Evolutionary conservation across 2,329 filamentous ascomycete genomes (phyloP).

Genomic region (Monosporascus sp.): DNA sequence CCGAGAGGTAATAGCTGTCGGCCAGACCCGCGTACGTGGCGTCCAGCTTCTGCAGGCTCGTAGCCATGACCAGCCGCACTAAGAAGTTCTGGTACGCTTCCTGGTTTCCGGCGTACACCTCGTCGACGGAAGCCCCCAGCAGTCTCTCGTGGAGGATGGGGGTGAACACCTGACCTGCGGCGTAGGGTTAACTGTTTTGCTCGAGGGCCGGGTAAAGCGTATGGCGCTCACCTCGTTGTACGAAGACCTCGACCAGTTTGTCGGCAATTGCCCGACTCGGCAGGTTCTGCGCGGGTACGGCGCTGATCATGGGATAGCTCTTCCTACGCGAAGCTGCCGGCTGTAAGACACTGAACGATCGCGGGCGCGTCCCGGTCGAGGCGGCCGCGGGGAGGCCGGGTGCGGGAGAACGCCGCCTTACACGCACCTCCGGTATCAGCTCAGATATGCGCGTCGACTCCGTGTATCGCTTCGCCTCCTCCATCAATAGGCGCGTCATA

Average conservation of each 20-base stretch:
- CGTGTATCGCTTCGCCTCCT: slow-evolving; percentile 90
- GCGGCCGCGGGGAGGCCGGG: not conserved
- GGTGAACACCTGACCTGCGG: slow-evolving; percentile 75
- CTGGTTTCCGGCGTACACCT: slow-evolving; percentile 69
- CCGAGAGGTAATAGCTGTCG: slow-evolving; percentile 90
- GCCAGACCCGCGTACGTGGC: slow-evolving; percentile 86
- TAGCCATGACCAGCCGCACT: slow-evolving; percentile 85
- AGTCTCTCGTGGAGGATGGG: slow-evolving; percentile 81
- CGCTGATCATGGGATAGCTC: slow-evolving; percentile 86
- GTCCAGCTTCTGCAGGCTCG: slow-evolving; percentile 89
- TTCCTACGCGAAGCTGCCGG: slow-evolving; percentile 61
- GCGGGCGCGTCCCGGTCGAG: slow-evolving; percentile 50
- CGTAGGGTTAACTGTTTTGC: slow-evolving; percentile 14
- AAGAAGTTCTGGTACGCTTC: slow-evolving; percentile 86
- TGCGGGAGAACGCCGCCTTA: slow-evolving; percentile 42
- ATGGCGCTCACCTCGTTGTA: slow-evolving; percentile 61
- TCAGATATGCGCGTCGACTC: slow-evolving; percentile 88
- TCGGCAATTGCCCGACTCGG: slow-evolving; percentile 71
- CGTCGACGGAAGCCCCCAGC: slow-evolving; percentile 70
- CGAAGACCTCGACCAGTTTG: slow-evolving; percentile 77
- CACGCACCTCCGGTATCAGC: slow-evolving; percentile 71
- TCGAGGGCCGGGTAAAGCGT: not conserved
- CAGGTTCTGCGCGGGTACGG: slow-evolving; percentile 69
- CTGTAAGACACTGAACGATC: slow-evolving; percentile 49
- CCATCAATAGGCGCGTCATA: slow-evolving; percentile 92